Conservation (phyloP, 2,329 filamentous ascomycete species). For the Ramularia collo-cygni region DNA sequence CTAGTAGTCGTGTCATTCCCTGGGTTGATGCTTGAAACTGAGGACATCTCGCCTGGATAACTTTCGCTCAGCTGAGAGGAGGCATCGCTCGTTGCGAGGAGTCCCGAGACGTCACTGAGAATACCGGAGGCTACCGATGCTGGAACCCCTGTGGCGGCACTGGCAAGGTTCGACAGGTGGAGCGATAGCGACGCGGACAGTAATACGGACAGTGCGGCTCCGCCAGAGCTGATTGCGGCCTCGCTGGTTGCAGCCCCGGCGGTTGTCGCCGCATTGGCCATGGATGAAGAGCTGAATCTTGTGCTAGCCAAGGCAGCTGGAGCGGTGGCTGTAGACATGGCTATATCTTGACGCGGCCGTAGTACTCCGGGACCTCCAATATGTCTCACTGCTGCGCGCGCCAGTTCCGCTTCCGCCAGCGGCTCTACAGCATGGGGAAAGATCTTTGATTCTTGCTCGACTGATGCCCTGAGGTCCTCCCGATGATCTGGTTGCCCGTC, state of each 20-base stretch:
- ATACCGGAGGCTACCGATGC: neutral
- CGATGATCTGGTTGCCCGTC: constrained; percentile 4
- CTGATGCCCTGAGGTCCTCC: constrained; percentile 14
- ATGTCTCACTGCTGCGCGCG: constrained; percentile 17
- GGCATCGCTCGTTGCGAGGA: neutral
- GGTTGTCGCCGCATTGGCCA: too few species aligned
- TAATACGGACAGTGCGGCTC: too few species aligned
- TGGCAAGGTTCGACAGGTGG: too few species aligned
- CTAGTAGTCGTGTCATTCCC: too few species aligned
- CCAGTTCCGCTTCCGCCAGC: constrained; percentile 6
- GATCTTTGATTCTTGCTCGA: constrained; percentile 2
- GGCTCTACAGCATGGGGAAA: constrained; percentile 15
- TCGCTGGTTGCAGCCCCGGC: too few species aligned
- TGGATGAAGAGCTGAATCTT: too few species aligned
- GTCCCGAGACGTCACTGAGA: neutral
- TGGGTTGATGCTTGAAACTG: neutral
- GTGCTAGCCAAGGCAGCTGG: too few species aligned
- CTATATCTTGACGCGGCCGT: constrained; percentile 20
- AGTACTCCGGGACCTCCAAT: constrained; percentile 14
- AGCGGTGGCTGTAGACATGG: neutral
- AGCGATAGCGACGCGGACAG: too few species aligned
- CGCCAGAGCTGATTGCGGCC: too few species aligned
- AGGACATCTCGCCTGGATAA: neutral
- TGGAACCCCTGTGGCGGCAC: neutral
- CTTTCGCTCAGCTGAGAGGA: neutral